Conservation (phyloP, 2,329 filamentous ascomycete species). For the Domatiomyces globalis region DNA sequence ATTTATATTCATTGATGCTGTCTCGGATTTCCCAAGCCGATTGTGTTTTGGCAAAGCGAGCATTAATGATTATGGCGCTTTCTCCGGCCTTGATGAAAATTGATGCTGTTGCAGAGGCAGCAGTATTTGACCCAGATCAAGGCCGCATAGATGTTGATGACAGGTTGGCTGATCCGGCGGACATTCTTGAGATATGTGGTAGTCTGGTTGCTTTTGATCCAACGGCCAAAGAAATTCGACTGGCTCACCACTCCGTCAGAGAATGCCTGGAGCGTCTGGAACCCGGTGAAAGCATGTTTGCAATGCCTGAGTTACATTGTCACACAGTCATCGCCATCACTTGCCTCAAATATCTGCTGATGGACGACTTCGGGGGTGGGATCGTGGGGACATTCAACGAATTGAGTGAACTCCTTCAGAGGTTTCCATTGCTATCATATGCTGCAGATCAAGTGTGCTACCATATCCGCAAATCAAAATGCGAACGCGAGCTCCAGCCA, state of each 20-base stretch:
- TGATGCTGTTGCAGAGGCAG: slow-evolving; percentile 11
- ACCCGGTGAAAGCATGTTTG: slow-evolving; percentile 1
- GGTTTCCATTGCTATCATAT: slow-evolving; percentile 8
- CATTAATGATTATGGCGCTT: slow-evolving; percentile 11
- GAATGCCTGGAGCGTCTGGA: slow-evolving; percentile 7
- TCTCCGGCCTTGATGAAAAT: slow-evolving; percentile 8
- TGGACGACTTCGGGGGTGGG: slow-evolving; percentile 7
- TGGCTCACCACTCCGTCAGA: slow-evolving; percentile 11
- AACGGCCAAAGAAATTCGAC: slow-evolving; percentile 2
- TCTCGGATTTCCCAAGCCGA: slow-evolving; percentile 7
- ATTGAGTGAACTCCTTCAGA: neutral
- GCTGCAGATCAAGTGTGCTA: slow-evolving; percentile 9
- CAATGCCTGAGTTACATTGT: slow-evolving; percentile 3
- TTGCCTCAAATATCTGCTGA: slow-evolving; percentile 8
- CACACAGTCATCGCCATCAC: slow-evolving; percentile 7
- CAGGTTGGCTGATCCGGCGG: slow-evolving; percentile 7
- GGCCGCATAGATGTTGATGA: slow-evolving; percentile 6
- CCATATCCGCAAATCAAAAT: slow-evolving; percentile 6
- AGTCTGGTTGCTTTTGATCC: slow-evolving; percentile 7
- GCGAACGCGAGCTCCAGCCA: slow-evolving; percentile 6
- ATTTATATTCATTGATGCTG: slow-evolving; percentile 10
- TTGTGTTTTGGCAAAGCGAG: slow-evolving; percentile 5
- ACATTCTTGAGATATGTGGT: slow-evolving; percentile 12
- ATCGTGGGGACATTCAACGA: too few relatives aligned
- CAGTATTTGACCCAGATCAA: slow-evolving; percentile 10